Evolutionary conservation across 257 asterid species (phyloP), one percentile per base, ranked within the genome.

Genomic region (Scutellaria barbata): DNA sequence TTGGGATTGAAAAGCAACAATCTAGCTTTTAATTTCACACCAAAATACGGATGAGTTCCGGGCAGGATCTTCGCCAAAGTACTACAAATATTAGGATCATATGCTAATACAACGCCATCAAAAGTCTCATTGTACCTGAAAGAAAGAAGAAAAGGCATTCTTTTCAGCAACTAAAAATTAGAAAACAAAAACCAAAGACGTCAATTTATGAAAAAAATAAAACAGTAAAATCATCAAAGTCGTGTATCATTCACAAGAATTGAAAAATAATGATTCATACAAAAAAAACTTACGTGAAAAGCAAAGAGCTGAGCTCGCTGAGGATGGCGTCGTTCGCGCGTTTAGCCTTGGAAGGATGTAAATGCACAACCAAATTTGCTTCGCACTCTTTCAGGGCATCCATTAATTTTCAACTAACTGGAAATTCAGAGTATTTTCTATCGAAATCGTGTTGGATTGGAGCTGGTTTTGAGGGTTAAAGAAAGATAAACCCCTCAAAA

Each of bases 61-160:
- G 95, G 92, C 4, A 85, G 74, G 74, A 92, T 75, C 81, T 76
- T 89, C 11, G 90, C 98, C 79, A 80, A 65, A 25, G 50, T 54
- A 66, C 85, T 74, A 18, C 64, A 74, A 20, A 76, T 50, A 5
- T 59, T 78, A 0, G 90, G 89, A 54, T 85, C 95, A 65, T 91
- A 91, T 6, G 96, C 97, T 84, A 94, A 75, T 10, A 94, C 87
- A 42, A 94, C 95, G 17, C 99, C 99, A 75, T 85, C 92, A 69
- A 89, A 85, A 9, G 82, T 55, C 74, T 91, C 96, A 72, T 42
- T 85, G 66, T 85, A 92, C 85, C 97, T 92, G 71, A 7, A 75
- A 74, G 30, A 74, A 16, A 18, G 25, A 47, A 16, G 17, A 41
- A 53, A 64, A 54, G 20, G 17, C 17, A 37, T 41, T 33, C 12